phyloP scores from a whole-genome alignment of 1,139 yeast species.

The Kodamaea ohmeri region DNA sequence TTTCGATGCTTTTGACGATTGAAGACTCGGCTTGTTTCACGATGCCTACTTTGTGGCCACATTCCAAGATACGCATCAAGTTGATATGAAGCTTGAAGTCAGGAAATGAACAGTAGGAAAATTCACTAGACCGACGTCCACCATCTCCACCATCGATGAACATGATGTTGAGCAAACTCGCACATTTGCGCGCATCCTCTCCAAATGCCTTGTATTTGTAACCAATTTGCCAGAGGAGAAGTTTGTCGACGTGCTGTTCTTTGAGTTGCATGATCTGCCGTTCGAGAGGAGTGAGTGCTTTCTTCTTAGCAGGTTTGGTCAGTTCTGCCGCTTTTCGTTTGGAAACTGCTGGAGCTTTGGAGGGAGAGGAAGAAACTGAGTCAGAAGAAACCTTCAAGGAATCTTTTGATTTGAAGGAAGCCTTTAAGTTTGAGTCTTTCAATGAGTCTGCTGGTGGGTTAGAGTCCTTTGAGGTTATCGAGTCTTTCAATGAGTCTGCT shows the following conservation, averaged over 20 bases:
- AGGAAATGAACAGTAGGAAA: constrained; percentile 86
- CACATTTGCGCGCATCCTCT: constrained; percentile 71
- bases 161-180: constrained; percentile 67
- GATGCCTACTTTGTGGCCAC: constrained; percentile 77
- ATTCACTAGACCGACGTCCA: constrained; percentile 44
- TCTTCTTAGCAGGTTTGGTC: constrained; percentile 1
- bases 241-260: constrained; percentile 54
- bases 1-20: constrained; percentile 54
- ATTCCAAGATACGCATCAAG: constrained; percentile 59
- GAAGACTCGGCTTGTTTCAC: constrained; percentile 85
- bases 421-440: too few relatives aligned
- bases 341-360: neutral
- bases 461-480: too few relatives aligned
- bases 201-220: constrained; percentile 88
- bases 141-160: constrained; percentile 63
- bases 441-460: too few relatives aligned
- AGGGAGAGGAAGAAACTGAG: too few relatives aligned
- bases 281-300: constrained; percentile 67
- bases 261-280: constrained; percentile 71
- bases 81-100: constrained; percentile 71
- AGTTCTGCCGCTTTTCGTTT: neutral
- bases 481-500: too few relatives aligned
- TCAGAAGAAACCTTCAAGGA: too few relatives aligned
- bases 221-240: constrained; percentile 83
- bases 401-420: too few relatives aligned